phyloP scores from a whole-genome alignment of 495 filamentous ascomycete genomes.

The Apodospora peruviana region DNA sequence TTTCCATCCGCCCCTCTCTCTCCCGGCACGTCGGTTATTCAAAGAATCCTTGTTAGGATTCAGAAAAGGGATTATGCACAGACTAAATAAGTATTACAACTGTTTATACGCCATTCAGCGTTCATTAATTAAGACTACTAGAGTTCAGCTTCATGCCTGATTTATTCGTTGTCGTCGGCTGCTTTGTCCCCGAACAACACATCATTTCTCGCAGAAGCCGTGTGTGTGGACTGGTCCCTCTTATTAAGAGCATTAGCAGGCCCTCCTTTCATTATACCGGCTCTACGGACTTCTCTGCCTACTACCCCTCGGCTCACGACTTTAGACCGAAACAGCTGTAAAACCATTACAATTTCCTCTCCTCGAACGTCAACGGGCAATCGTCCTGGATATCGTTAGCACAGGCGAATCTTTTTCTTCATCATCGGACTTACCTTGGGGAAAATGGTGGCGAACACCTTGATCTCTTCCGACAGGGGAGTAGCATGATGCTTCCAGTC shows the following conservation, averaged over 20 bases:
- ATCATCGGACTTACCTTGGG: conserved; percentile 63
- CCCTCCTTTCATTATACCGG: too few species aligned
- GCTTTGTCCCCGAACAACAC: too few species aligned
- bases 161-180: too few species aligned
- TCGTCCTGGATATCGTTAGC: conserved; percentile 42
- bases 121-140: not conserved
- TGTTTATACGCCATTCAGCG: conserved; percentile 1
- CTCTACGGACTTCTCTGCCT: too few species aligned
- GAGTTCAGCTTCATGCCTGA: too few species aligned
- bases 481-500: conserved; percentile 90
- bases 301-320: too few species aligned
- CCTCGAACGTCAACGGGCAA: conserved; percentile 60
- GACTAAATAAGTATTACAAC: conserved; percentile 23
- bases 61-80: conserved; percentile 13
- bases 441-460: conserved; percentile 98
- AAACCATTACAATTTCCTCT: conserved; percentile 37
- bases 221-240: too few species aligned
- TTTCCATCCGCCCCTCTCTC: not conserved
- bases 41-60: not conserved
- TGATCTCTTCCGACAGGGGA: conserved; percentile 80
- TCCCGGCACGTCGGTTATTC: not conserved
- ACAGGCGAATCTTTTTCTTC: not conserved
- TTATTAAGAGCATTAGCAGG: too few species aligned
- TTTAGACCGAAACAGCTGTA: too few species aligned
- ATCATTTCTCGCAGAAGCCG: too few species aligned